Evolutionary conservation across 2,329 filamentous ascomycete species (phyloP).

Genomic region (Emergomyces orientalis): DNA sequence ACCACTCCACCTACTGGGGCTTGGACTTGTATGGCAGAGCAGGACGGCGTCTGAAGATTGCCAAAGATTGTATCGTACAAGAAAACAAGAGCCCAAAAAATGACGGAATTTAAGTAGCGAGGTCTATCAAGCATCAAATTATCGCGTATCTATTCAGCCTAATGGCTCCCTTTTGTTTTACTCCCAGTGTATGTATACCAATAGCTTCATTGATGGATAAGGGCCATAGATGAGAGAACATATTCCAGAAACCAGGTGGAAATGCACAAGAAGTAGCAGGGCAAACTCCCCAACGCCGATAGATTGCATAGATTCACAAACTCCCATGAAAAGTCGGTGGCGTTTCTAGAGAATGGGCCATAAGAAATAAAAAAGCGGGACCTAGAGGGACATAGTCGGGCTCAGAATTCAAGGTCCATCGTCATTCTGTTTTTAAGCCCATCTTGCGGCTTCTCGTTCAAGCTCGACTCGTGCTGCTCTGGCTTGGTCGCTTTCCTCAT

Average conservation of each 20-base stretch:
- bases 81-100: no score
- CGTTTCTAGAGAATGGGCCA: neutral
- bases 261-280: no score
- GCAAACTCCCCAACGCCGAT: no score
- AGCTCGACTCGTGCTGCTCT: slow-evolving; percentile 30
- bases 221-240: neutral
- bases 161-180: no score
- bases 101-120: neutral
- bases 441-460: slow-evolving; percentile 32
- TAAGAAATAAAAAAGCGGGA: neutral
- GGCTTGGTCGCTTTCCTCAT: slow-evolving; percentile 33
- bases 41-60: no score
- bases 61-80: no score
- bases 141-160: neutral
- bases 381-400: neutral
- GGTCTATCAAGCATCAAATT: neutral
- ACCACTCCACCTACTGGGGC: no score
- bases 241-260: neutral
- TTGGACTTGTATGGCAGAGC: no score
- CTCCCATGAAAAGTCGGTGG: no score
- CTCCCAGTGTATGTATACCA: no score
- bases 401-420: neutral
- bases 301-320: neutral
- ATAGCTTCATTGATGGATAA: neutral
- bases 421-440: slow-evolving; percentile 17